Evolutionary conservation across 2,329 filamentous ascomycete genomes (phyloP).

Genomic region (Periconia macrospinosa): DNA sequence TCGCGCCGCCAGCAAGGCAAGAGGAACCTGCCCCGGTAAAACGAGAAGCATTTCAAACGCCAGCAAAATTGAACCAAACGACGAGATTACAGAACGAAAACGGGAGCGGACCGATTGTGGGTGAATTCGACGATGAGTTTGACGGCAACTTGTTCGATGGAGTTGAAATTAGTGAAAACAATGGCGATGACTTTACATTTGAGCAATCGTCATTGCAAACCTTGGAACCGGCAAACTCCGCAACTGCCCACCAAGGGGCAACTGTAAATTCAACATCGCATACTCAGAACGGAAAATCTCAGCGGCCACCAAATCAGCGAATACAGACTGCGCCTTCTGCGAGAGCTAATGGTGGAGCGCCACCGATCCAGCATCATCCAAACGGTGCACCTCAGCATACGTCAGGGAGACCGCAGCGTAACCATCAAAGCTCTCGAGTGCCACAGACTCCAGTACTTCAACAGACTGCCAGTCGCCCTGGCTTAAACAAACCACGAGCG

Average conservation of each 20-base stretch:
- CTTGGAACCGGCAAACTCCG: constrained; percentile 13
- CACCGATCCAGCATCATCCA: constrained; percentile 10
- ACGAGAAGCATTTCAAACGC: constrained; percentile 27
- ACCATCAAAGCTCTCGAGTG: constrained; percentile 29
- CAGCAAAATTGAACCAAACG: constrained; percentile 23
- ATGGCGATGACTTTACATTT: constrained; percentile 55
- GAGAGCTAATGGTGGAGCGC: constrained; percentile 18
- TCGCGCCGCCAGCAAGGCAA: constrained; percentile 49
- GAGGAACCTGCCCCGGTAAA: constrained; percentile 36
- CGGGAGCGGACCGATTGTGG: constrained; percentile 37
- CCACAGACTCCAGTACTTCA: constrained; percentile 30
- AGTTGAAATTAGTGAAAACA: constrained; percentile 62
- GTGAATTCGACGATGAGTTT: constrained; percentile 58
- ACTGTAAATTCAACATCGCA: constrained; percentile 25
- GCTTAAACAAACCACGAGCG: constrained; percentile 23
- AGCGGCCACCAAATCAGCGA: constrained; percentile 23
- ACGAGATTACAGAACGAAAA: constrained; percentile 35
- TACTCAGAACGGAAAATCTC: constrained; percentile 17
- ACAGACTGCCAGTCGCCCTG: constrained; percentile 23
- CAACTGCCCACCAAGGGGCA: constrained; percentile 14
- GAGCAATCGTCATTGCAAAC: constrained; percentile 23
- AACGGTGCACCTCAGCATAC: constrained; percentile 26
- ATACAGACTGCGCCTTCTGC: constrained; percentile 26
- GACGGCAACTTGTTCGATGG: constrained; percentile 61
- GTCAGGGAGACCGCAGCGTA: constrained; percentile 18